These are phyloP conservation scores for Senecio squalidus DNA, from an alignment of 140 eudicot genomes.

Conservation along the genomic window DNA sequence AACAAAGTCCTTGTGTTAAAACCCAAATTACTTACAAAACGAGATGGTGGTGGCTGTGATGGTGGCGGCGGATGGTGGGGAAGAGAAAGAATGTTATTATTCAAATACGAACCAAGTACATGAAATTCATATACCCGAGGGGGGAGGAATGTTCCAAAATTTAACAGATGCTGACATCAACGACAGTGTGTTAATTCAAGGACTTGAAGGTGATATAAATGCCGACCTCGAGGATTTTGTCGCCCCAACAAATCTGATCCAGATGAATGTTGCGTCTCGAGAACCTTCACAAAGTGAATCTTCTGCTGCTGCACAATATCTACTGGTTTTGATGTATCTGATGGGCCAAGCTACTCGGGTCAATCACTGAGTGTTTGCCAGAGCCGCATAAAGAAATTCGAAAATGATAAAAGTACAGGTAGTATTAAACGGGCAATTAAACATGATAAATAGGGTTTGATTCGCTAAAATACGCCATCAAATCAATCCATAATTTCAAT, in stretches of 20 bases:
- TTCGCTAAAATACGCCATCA: too few species aligned
- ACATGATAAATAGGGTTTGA: too few species aligned
- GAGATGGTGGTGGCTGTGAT: too few species aligned
- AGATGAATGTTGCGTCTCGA: constrained; percentile 29
- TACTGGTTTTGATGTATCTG: constrained; percentile 47
- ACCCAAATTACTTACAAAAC: too few species aligned
- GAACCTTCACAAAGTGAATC: constrained; percentile 66
- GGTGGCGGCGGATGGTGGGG: too few species aligned
- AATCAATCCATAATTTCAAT: too few species aligned
- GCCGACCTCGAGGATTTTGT: constrained; percentile 32
- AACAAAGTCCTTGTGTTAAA: too few species aligned
- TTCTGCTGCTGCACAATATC: constrained; percentile 39
- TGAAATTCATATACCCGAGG: neutral
- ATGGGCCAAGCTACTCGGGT: constrained; percentile 41
- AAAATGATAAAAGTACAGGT: constrained; percentile 34
- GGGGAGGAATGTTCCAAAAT: neutral
- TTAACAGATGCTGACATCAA: constrained; percentile 17
- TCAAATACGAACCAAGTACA: neutral
- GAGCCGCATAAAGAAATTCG: constrained; percentile 39
- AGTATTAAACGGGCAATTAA: too few species aligned
- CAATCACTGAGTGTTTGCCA: constrained; percentile 42
- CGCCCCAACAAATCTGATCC: constrained; percentile 29
- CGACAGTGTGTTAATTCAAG: constrained; percentile 5
- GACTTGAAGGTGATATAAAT: constrained; percentile 13
- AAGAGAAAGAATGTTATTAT: constrained; percentile 17